These are phyloP conservation scores for Gynochthodes officinalis DNA, from an alignment of 257 asterid species.

Conservation along the genomic window DNA sequence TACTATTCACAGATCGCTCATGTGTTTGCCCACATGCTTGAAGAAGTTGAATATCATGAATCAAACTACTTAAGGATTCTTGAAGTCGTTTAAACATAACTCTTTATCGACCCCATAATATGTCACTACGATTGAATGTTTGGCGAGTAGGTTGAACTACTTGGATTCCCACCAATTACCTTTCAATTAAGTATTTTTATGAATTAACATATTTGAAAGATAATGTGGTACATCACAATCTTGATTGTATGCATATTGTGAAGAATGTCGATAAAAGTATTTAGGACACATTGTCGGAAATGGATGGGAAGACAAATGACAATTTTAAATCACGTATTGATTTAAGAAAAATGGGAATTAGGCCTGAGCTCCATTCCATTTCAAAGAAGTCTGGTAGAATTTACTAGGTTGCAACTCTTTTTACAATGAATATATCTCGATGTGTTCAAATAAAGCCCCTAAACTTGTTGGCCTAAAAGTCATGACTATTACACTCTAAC, in stretches of 20 bases:
- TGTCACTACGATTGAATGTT: too few species aligned
- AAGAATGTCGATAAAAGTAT: slow-evolving; percentile 1
- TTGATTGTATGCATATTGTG: neutral
- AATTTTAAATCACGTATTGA: neutral
- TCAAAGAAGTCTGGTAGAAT: neutral
- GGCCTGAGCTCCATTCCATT: neutral
- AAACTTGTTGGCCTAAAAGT: neutral
- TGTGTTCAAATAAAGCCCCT: neutral
- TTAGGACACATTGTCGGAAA: neutral
- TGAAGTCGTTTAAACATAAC: too few species aligned
- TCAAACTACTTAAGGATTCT: too few species aligned
- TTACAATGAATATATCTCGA: neutral
- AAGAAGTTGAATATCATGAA: too few species aligned
- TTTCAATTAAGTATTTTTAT: neutral
- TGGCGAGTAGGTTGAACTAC: too few species aligned
- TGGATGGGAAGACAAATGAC: neutral
- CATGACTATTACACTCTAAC: neutral
- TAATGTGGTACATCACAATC: neutral
- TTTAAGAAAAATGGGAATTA: too few species aligned
- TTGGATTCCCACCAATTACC: too few species aligned
- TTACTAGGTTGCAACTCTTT: neutral
- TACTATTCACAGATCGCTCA: too few species aligned
- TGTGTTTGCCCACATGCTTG: too few species aligned
- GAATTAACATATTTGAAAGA: slow-evolving; percentile 2
- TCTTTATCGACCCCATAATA: too few species aligned